phyloP scores from a whole-genome alignment of 2,329 filamentous ascomycete genomes.

The Epichloe uncinata region DNA sequence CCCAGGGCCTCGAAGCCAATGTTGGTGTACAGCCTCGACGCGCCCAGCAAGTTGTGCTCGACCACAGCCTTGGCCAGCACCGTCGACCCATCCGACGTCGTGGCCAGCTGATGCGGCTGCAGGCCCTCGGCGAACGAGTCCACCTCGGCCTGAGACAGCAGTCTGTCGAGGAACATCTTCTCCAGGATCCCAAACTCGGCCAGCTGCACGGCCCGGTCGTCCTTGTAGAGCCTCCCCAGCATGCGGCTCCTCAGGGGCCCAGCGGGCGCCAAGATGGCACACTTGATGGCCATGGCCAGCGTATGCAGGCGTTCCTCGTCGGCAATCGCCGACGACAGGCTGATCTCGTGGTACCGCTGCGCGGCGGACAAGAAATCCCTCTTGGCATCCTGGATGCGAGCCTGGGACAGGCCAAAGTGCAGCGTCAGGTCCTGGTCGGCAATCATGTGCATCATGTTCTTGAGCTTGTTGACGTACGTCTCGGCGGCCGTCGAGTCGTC shows the following conservation, averaged over 20 bases:
- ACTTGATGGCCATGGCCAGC: slow-evolving; percentile 77
- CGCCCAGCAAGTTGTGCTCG: slow-evolving; percentile 87
- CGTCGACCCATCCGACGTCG: slow-evolving; percentile 79
- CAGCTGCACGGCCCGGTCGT: slow-evolving; percentile 65
- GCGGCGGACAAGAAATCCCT: slow-evolving; percentile 81
- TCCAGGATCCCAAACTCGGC: slow-evolving; percentile 81
- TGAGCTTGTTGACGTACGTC: slow-evolving; percentile 84
- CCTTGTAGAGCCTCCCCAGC: slow-evolving; percentile 79
- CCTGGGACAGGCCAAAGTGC: slow-evolving; percentile 83
- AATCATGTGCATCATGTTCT: slow-evolving; percentile 76
- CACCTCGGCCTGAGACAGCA: slow-evolving; percentile 72
- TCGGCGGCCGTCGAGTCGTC: slow-evolving; percentile 81
- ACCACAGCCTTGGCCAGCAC: slow-evolving; percentile 88
- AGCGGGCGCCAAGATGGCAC: slow-evolving; percentile 82
- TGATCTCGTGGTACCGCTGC: slow-evolving; percentile 78
- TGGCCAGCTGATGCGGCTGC: slow-evolving; percentile 77
- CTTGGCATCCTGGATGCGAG: slow-evolving; percentile 83
- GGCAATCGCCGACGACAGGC: slow-evolving; percentile 62
- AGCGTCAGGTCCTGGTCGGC: slow-evolving; percentile 60
- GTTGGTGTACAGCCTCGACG: slow-evolving; percentile 66
- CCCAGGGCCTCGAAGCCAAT: slow-evolving; percentile 67
- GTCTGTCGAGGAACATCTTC: slow-evolving; percentile 90
- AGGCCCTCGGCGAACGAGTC: slow-evolving; percentile 71
- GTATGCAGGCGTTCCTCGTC: slow-evolving; percentile 78
- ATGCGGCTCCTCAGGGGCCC: slow-evolving; percentile 72